Base-by-base conservation (phyloP, 768 basidiomycete genomes). In the Suillus subluteus region DNA sequence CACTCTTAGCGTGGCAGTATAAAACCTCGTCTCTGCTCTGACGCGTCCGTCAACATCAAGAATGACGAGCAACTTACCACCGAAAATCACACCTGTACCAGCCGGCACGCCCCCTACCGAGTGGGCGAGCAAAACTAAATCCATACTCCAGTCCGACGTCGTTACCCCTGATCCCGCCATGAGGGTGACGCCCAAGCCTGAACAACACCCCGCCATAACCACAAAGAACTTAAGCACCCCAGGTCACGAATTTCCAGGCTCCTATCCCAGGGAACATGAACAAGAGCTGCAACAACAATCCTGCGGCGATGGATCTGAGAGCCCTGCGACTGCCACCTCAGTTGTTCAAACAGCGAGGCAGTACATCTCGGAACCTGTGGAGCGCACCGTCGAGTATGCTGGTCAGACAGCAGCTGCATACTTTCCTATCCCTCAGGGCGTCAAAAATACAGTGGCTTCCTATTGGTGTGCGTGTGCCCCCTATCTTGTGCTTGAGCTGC, bases 51-150 rank as follows among this genome's bases (percentile, higher is more conserved):
- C 26, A 13, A 43, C 26, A 61, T 7, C 26, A 30, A 61, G 18
- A 61, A 61, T 61, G 59, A 58, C 70, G 40, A 62, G 13, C 48
- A 15, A 21, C 13, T 1, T 50, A 2, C 66, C 68, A 13, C 75
- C 75, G 4, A 67, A 61, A 21, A 72, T 76, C 21, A 70, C 70
- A 2, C 58, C 64, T 1, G 44, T 66, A 13, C 65, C 71, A 62
- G 56, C 72, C 35, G 73, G 72, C 21, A 68, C 63, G 0, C 68
- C 77, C 3, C 58, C 73, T 23, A 52, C 5, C 32, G 62, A 73
- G 35, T 67, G 71, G 73, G 67, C 73, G 15, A 56, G 18, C 50
- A 50, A 59, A 16, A 68, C 67, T 1, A 56, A 74, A 38, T 65
- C 69, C 21, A 32, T 75, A 13, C 65, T 75, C 8, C 54, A 56